phyloP scores from a whole-genome alignment of 1,284 basidiomycete species.

The Cryptococcus jaspeensis region DNA sequence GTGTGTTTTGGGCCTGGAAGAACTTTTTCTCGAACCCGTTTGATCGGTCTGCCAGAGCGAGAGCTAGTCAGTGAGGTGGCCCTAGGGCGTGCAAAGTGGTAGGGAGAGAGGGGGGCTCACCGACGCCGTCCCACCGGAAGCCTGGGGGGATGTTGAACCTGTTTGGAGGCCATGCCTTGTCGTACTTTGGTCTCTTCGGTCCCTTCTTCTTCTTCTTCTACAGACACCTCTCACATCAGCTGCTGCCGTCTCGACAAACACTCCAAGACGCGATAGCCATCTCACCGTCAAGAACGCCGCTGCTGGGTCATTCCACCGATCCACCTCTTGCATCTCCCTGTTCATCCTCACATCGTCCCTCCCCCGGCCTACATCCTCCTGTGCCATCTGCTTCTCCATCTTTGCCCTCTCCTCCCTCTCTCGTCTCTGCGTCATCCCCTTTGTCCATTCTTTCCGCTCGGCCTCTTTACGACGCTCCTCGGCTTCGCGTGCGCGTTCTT shows the following conservation, averaged over 20 bases:
- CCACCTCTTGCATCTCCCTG: conserved; percentile 70
- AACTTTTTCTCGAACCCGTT: conserved; percentile 93
- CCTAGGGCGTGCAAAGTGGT: neutral
- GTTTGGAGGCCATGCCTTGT: conserved; percentile 88
- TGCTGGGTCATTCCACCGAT: conserved; percentile 93
- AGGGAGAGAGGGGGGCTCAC: conserved; percentile 55
- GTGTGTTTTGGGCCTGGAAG: conserved; percentile 77
- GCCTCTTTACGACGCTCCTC: conserved; percentile 79
- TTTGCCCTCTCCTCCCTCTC: conserved; percentile 64
- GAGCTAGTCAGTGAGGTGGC: neutral
- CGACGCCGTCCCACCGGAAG: conserved; percentile 95
- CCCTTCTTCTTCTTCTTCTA: conserved; percentile 69
- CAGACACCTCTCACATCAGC: conserved; percentile 55
- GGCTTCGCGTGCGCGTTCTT: conserved; percentile 72
- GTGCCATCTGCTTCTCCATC: conserved; percentile 66
- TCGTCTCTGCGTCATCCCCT: conserved; percentile 83
- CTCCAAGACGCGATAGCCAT: too few relatives aligned
- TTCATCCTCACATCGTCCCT: conserved; percentile 80
- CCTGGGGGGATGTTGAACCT: conserved; percentile 92
- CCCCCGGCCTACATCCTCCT: conserved; percentile 66
- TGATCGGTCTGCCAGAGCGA: conserved; percentile 65
- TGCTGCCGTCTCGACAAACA: conserved; percentile 8
- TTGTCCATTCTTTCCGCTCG: conserved; percentile 94
- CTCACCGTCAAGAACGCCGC: conserved; percentile 85
- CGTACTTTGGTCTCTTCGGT: conserved; percentile 77